Percentiles rank a stretch among this genome's conserved stretches.
Evolutionary conservation across 805 yeast species (phyloP).

Genomic region (Debaryomyces hansenii): DNA sequence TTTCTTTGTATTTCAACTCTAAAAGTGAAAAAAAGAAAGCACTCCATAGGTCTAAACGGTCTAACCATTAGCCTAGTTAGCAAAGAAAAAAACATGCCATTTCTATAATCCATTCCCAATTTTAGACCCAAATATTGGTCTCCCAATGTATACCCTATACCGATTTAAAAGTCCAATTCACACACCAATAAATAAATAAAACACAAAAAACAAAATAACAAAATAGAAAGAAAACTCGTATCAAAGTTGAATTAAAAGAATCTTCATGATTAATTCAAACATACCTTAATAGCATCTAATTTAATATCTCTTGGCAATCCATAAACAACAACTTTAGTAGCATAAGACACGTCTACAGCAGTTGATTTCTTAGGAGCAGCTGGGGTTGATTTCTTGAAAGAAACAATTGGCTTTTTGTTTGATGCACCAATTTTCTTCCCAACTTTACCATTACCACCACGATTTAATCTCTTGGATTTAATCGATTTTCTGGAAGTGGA

Average conservation of each 20-base stretch:
- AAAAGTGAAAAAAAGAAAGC: constrained; percentile 1
- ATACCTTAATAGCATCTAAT: constrained; percentile 82
- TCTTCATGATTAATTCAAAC: constrained; percentile 33
- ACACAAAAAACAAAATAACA: constrained; percentile 1
- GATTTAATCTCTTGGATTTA: constrained; percentile 21
- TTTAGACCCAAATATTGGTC: not conserved
- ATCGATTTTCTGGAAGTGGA: constrained; percentile 51
- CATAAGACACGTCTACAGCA: constrained; percentile 49
- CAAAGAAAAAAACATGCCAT: not conserved
- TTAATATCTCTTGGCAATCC: constrained; percentile 86
- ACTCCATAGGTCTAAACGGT: not conserved
- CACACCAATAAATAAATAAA: not conserved
- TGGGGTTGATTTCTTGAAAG: constrained; percentile 28
- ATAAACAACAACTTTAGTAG: constrained; percentile 82
- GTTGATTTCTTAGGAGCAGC: constrained; percentile 13
- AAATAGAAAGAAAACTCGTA: constrained; percentile 1
- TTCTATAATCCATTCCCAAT: not conserved
- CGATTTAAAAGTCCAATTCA: not conserved
- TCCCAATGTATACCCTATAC: not conserved
- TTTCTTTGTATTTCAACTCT: not conserved
- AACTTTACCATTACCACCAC: constrained; percentile 29
- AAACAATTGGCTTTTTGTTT: constrained; percentile 29
- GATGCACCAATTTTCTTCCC: constrained; percentile 36
- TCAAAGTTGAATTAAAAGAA: not conserved
- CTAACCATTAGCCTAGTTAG: not conserved